Conservation (phyloP, 139 green algal species). For the Spirogloea muscicola region DNA sequence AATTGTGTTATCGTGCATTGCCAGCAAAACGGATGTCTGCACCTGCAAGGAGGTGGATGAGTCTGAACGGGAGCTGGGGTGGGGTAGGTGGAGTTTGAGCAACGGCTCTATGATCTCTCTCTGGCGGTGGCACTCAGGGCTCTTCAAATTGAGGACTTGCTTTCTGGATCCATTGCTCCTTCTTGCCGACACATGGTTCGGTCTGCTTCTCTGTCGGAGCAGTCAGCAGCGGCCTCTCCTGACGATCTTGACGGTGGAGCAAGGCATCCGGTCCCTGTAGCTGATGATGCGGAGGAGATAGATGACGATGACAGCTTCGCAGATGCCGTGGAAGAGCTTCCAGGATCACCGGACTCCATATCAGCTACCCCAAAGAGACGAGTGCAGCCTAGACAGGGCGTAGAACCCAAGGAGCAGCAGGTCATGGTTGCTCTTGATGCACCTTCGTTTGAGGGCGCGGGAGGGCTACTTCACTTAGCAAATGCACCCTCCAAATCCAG, state of each 20-base stretch:
- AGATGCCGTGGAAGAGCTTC: conserved; percentile 39
- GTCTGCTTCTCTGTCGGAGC: conserved; percentile 6
- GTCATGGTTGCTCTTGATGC: too few species aligned
- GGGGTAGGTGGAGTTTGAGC: conserved; percentile 27
- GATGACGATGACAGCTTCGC: conserved; percentile 55
- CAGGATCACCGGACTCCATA: conserved; percentile 14
- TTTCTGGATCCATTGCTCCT: conserved; percentile 54
- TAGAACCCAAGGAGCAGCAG: too few species aligned
- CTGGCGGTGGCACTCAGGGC: conserved; percentile 38
- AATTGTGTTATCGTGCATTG: too few species aligned
- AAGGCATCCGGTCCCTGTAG: not conserved
- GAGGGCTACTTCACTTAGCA: not conserved
- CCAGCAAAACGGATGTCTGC: too few species aligned
- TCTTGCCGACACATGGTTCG: conserved; percentile 11
- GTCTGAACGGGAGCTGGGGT: not conserved
- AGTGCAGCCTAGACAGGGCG: too few species aligned
- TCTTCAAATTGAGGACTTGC: conserved; percentile 69
- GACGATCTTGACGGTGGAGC: not conserved
- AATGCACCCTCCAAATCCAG: not conserved
- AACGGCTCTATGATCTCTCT: conserved; percentile 17
- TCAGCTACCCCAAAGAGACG: too few species aligned
- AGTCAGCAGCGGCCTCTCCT: not conserved
- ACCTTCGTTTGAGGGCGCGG: conserved; percentile 6
- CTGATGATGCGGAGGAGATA: not conserved
- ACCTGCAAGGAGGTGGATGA: too few species aligned